A percentile compares a stretch with the other conserved stretches of the same genome.
Evolutionary conservation across 2,329 filamentous ascomycete species (phyloP).

Genomic region (Verticillium nubilum): DNA sequence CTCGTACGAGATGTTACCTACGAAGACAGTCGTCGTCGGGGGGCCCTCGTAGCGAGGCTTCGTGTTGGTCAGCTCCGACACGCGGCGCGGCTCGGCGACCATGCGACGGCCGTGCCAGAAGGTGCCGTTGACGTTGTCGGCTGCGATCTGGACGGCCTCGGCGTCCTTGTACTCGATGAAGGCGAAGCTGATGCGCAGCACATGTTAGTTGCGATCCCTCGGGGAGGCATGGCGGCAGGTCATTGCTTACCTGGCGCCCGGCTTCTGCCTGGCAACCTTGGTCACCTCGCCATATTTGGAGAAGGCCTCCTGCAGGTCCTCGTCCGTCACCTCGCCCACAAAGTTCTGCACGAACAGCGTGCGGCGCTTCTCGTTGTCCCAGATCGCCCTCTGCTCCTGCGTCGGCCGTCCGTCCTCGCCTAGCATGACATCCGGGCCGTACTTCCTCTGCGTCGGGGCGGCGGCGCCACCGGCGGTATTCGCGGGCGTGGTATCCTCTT

Average conservation of each 20-base stretch:
- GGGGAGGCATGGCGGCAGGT: no score
- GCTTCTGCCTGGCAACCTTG: conserved; percentile 1
- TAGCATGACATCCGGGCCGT: neutral
- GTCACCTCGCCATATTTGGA: conserved; percentile 29
- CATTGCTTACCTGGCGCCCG: neutral
- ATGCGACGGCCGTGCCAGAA: conserved; percentile 13
- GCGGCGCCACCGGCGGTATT: neutral
- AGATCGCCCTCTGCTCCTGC: neutral
- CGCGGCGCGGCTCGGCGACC: conserved; percentile 1
- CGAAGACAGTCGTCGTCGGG: conserved; percentile 54
- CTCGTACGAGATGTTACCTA: conserved; percentile 84
- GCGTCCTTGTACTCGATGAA: conserved; percentile 6
- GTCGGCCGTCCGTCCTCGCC: neutral
- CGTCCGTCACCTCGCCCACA: conserved; percentile 60
- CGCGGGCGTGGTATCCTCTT: neutral
- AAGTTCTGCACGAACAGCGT: conserved; percentile 62
- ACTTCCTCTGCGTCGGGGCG: neutral
- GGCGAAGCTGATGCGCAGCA: neutral
- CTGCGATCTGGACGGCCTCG: conserved; percentile 1
- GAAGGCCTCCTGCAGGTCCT: conserved; percentile 56
- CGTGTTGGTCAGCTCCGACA: neutral
- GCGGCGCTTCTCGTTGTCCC: conserved; percentile 17
- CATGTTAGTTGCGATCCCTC: neutral
- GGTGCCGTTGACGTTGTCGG: conserved; percentile 9
- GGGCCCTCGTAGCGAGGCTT: neutral